Evolutionary conservation across 2,329 filamentous ascomycete genomes (phyloP), one percentile per base, ranked within the genome.

Genomic region (Fusarium caatingaense): DNA sequence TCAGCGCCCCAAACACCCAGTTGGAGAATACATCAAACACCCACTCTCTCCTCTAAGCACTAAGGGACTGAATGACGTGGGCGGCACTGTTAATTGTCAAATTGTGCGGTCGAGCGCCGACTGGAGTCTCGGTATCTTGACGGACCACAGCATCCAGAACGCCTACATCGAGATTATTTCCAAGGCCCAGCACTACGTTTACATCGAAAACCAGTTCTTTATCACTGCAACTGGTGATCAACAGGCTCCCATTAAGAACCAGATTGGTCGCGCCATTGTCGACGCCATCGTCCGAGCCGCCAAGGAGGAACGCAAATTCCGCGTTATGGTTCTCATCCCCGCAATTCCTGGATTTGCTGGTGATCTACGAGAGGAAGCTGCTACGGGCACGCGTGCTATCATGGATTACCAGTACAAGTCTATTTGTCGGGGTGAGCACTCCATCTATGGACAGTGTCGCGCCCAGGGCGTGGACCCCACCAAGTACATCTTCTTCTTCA

Each of bases 401-500:
- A 98, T 99, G 93, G 94, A 98, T 78, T 98, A 97, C 76, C 96
- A 98, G 78, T 99, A 96, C 85, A 97, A 97, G 81, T 97, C 93
- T 0, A 97, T 99, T 71, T 93, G 92, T 76, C 91, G 96, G 46
- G 96, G 96, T 8, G 91, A 97, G 69, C 86, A 98, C 77, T 97
- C 93, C 7, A 98, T 99, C 55, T 96, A 92, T 73, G 93, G 88
- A 41, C 91, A 92, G 76, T 89, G 98, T 60, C 80, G 80, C 46
- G 88, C 87, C 9, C 85, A 92, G 67, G 94, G 92, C 3, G 88
- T 96, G 3, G 90, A 98, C 73, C 93, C 94, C 0, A 87, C 76
- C 0, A 76, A 98, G 64, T 88, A 98, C 80, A 90, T 99, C 32
- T 98, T 97, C 81, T 87, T 97, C 76, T 99, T 98, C 85, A 98